Percentiles rank a stretch among this genome's conserved stretches.
Evolutionary conservation across 1,139 yeast species (phyloP).

Genomic region (Taphrina communis): DNA sequence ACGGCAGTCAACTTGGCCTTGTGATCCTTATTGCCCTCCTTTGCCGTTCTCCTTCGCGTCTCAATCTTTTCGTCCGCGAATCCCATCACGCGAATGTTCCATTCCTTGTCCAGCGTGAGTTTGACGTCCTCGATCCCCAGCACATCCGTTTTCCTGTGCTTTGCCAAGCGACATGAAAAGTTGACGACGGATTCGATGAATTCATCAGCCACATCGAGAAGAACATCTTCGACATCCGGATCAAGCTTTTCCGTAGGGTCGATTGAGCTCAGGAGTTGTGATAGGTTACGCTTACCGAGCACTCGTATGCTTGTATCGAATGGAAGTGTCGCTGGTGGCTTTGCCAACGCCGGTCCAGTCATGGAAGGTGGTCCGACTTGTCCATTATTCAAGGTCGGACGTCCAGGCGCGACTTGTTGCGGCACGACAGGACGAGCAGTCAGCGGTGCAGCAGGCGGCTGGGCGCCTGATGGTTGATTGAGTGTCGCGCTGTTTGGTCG

Average conservation of each 20-base stretch:
- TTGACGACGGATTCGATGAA: conserved; percentile 87
- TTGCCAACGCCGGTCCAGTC: conserved; percentile 44
- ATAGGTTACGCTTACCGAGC: conserved; percentile 81
- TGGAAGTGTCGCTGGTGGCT: conserved; percentile 45
- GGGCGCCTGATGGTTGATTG: conserved; percentile 30
- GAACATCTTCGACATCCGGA: conserved; percentile 58
- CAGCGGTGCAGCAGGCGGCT: conserved; percentile 16
- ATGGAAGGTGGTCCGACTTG: conserved; percentile 42
- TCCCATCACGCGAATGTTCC: conserved; percentile 96
- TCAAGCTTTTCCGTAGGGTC: conserved; percentile 61
- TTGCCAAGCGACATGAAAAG: conserved; percentile 92
- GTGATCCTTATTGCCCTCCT: conserved; percentile 70
- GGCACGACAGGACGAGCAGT: conserved; percentile 42
- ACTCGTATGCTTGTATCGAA: conserved; percentile 49
- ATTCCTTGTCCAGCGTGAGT: conserved; percentile 86
- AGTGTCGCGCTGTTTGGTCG: conserved; percentile 40
- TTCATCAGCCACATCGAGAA: conserved; percentile 93
- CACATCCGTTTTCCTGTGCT: conserved; percentile 87
- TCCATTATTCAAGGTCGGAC: conserved; percentile 41
- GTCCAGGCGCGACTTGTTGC: conserved; percentile 43
- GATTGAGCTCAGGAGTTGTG: conserved; percentile 81
- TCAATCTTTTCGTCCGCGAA: conserved; percentile 89
- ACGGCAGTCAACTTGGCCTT: conserved; percentile 73
- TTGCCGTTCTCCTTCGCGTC: conserved; percentile 71
- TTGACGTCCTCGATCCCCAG: conserved; percentile 90